Evolutionary conservation across 2,329 filamentous ascomycete species (phyloP).

Genomic region (Apiospora sp.): DNA sequence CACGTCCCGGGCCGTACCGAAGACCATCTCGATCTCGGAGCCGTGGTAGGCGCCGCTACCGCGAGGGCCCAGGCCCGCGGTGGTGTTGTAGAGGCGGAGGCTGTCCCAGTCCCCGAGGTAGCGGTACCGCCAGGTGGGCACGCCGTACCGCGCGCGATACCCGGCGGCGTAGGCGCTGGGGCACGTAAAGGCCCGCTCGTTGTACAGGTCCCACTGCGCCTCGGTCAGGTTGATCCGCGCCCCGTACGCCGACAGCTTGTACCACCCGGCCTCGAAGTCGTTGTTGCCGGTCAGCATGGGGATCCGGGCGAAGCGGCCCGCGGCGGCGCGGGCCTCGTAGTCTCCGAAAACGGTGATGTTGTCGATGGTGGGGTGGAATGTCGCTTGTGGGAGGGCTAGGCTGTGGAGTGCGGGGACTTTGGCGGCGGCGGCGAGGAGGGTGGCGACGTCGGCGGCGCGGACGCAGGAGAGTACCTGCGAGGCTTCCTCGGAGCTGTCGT

Average conservation of each 20-base stretch:
- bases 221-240: conserved; percentile 48
- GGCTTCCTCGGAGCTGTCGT: conserved; percentile 35
- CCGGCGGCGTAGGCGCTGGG: conserved; percentile 49
- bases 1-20: conserved; percentile 49
- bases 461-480: conserved; percentile 47
- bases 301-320: conserved; percentile 42
- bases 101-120: conserved; percentile 60
- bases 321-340: conserved; percentile 38
- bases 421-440: conserved; percentile 42
- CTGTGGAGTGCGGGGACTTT: conserved; percentile 47
- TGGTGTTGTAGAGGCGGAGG: conserved; percentile 47
- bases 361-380: conserved; percentile 54
- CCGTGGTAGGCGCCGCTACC: conserved; percentile 59
- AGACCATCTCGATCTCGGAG: conserved; percentile 56
- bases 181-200: conserved; percentile 56
- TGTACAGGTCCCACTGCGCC: conserved; percentile 47
- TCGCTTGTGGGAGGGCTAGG: conserved; percentile 31
- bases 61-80: conserved; percentile 30
- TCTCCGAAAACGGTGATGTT: conserved; percentile 50
- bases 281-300: conserved; percentile 54
- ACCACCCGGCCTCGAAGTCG: conserved; percentile 56
- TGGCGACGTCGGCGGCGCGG: conserved; percentile 28
- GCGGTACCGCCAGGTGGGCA: conserved; percentile 54
- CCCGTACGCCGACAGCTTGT: conserved; percentile 52
- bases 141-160: conserved; percentile 43